Conservation (phyloP, 2,329 filamentous ascomycete species). For the Pestalotiopsis fici region DNA sequence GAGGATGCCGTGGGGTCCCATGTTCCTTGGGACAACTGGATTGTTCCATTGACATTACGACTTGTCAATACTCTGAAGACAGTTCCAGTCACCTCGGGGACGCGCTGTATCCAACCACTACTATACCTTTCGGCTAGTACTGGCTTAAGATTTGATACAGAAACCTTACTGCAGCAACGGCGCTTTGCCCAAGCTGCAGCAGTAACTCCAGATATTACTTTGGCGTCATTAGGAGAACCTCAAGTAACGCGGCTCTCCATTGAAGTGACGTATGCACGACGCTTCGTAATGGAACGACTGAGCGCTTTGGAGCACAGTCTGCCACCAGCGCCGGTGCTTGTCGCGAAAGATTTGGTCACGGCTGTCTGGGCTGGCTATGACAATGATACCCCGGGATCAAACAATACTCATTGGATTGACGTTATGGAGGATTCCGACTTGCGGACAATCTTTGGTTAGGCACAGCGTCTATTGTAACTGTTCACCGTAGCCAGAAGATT, state of each 20-base stretch:
- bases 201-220: not conserved
- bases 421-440: constrained; percentile 28
- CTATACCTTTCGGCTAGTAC: constrained; percentile 38
- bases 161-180: constrained; percentile 16
- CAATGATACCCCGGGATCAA: constrained; percentile 30
- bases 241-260: constrained; percentile 26
- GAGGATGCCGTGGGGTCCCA: constrained; percentile 12
- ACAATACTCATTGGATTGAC: constrained; percentile 42
- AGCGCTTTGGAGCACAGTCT: constrained; percentile 38
- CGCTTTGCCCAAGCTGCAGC: constrained; percentile 3
- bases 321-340: constrained; percentile 40
- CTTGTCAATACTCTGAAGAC: constrained; percentile 33
- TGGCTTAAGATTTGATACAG: constrained; percentile 25
- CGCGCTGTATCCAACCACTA: constrained; percentile 36
- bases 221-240: constrained; percentile 8
- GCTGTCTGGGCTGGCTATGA: constrained; percentile 43
- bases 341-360: constrained; percentile 42
- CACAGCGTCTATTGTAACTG: not conserved
- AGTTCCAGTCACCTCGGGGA: constrained; percentile 35
- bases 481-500: not conserved
- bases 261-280: constrained; percentile 38
- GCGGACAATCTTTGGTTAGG: constrained; percentile 15
- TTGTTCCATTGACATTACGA: constrained; percentile 32
- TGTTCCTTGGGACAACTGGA: constrained; percentile 36
- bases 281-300: constrained; percentile 38